Conservation (phyloP, 768 basidiomycete species). For the Mycena epipterygia region DNA sequence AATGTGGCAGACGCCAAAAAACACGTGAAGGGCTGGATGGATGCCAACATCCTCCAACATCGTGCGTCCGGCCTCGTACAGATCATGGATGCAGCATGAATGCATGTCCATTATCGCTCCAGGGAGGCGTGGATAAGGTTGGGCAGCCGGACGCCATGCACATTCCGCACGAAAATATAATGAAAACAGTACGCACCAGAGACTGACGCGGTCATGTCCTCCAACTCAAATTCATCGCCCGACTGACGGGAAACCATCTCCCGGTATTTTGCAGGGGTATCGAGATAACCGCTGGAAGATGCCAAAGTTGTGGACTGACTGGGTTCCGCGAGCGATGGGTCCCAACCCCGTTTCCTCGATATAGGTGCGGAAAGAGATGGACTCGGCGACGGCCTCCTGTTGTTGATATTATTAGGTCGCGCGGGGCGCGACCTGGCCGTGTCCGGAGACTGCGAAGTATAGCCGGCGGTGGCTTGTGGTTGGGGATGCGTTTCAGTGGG, state of each 20-base stretch:
- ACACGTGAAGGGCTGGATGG: conserved; percentile 29
- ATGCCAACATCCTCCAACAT: conserved; percentile 1
- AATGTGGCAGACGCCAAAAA: neutral
- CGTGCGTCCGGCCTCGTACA: neutral
- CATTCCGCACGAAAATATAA: conserved; percentile 29
- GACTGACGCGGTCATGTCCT: conserved; percentile 39
- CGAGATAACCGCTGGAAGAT: conserved; percentile 75
- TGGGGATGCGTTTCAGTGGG: conserved; percentile 26
- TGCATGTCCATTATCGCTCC: neutral
- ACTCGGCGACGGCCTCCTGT: conserved; percentile 43
- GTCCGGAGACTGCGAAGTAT: conserved; percentile 42
- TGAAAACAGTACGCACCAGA: conserved; percentile 41
- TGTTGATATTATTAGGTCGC: conserved; percentile 38
- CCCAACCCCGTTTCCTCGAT: conserved; percentile 80
- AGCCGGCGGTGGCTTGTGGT: conserved; percentile 32
- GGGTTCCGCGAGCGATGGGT: conserved; percentile 70
- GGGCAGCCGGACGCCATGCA: neutral
- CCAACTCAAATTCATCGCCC: conserved; percentile 47
- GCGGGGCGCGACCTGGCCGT: conserved; percentile 37
- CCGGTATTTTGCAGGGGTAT: conserved; percentile 76
- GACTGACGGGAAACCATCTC: conserved; percentile 56
- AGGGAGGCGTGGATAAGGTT: neutral
- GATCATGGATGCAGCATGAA: neutral
- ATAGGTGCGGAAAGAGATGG: conserved; percentile 56
- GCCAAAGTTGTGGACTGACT: conserved; percentile 66